Base-by-base conservation (phyloP, 129 eudicot species). In the Scalesia atractyloides region DNA sequence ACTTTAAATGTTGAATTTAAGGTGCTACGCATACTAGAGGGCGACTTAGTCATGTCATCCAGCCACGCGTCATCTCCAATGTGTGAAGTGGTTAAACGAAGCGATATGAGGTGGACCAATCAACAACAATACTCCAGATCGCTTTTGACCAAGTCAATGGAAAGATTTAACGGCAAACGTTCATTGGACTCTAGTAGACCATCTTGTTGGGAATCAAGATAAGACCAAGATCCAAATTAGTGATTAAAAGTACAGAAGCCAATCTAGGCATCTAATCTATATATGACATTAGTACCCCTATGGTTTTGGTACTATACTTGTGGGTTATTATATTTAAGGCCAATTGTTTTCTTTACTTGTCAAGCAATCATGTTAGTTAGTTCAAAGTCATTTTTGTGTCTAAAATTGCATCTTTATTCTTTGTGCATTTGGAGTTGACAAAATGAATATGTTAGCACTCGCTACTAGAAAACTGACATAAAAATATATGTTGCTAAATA, bases 1-100 rank as follows among this genome's bases (percentile, higher is more conserved):
- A 36, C 36, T 20, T 22, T 66, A 26, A 24, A 49, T 17, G 22
- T 43, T 64, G 66, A 14, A 58, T 12, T 56, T 2, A 6, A 95
- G 99, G 99, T 95, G 70, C 80, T 95, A 11, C 91, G 95, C 33
- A 85, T 91, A 73, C 89, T 95, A 5, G 99, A 95, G 78, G 97
- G 97, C 2, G 97, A 91, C 49, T 34, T 82, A 36, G 66, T 84
- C 68, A 69, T 91, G 96, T 97, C 89, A 68, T 80, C 96, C 1
- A 82, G 86, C 66, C 76, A 70, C 8, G 18, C 66, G 80, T 84
- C 85, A 8, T 68, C 95, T 3, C 87, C 92, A 33, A 80, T 87
- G 75, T 71, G 53, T 57, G 96, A 87, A 62, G 87, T 65, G 43
- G 80, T 87, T 22, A 87, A 71, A 79, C 79, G 81, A 59, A 90